phyloP scores from a whole-genome alignment of 2,329 filamentous ascomycete species.

The Pyrenophora teres region DNA sequence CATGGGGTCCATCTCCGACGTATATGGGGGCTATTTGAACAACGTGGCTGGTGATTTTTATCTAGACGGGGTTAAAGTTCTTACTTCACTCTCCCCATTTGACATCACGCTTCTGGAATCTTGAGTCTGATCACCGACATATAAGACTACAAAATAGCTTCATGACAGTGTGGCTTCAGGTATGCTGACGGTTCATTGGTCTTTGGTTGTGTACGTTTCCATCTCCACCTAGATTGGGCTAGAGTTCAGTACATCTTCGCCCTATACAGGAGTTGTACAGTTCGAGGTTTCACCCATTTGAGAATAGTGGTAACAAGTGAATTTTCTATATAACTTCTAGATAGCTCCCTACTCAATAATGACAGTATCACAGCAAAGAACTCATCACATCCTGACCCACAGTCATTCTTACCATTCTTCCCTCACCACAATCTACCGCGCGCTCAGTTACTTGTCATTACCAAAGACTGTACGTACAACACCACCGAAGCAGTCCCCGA shows the following conservation, averaged over 20 bases:
- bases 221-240: too few species aligned
- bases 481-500: too few species aligned
- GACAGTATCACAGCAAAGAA: slow-evolving; percentile 17
- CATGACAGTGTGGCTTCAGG: not conserved
- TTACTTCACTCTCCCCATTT: slow-evolving; percentile 13
- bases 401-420: slow-evolving; percentile 13
- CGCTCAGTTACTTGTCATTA: too few species aligned
- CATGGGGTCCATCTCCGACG: not conserved
- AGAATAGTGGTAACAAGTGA: too few species aligned
- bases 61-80: slow-evolving; percentile 10
- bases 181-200: slow-evolving; percentile 14
- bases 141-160: too few species aligned
- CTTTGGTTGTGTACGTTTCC: slow-evolving; percentile 1
- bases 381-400: slow-evolving; percentile 9
- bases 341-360: slow-evolving; percentile 5
- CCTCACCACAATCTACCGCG: not conserved
- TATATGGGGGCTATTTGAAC: not conserved
- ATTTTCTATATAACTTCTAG: slow-evolving; percentile 24
- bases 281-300: not conserved
- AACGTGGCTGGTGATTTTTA: slow-evolving; percentile 14
- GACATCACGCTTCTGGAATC: slow-evolving; percentile 14
- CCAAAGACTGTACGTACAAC: too few species aligned
- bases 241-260: too few species aligned
- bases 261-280: not conserved
- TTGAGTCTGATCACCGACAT: slow-evolving; percentile 1